Base-by-base conservation (phyloP, 164 flowering plant species). In the Akebia trifoliata region DNA sequence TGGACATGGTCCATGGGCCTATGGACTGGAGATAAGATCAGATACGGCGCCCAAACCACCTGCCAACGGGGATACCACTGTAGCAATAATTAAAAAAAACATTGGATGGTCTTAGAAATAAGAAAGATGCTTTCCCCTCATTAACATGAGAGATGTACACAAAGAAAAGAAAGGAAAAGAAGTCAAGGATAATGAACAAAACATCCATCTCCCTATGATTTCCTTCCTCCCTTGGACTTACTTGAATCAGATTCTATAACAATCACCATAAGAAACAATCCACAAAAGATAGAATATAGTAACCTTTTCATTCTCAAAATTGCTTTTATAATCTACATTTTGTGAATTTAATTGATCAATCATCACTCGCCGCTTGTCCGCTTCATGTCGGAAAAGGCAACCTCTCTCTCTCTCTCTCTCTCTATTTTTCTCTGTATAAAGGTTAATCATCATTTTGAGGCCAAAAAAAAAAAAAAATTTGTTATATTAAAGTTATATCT, bases 311-410 rank as follows among this genome's bases (percentile, higher is more conserved):
- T 55, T 43, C 54, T 31, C 43, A 21, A 15, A 37, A 18, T 36
- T 24, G 47, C 43, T 37, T 51, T 35, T 28, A n/a, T n/a, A n/a
- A n/a, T n/a, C n/a, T 17, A 25, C 55, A 28, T 30, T 43, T 8
- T 12, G 26, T 3, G 17, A 28, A 48, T 24, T 14, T 38, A 54
- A 22, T 39, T 54, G 21, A 38, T 25, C 42, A 38, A 53, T 54
- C 69, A 34, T 26, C 36, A 31, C 8, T 4, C 50, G 21, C 17
- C 26, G 1, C 15, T 37, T 15, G 45, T 34, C 57, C 32, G 20
- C 58, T 50, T 20, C 48, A 74, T 76, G 80, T 54, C 81, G 35
- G 64, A 45, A 61, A 74, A 70, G 78, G 81, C 64, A 74, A 68
- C 72, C 35, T 42, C 7, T 1, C 0, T 36, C 35, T 2, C 7